phyloP scores from a whole-genome alignment of 129 eudicot species.

The Arctium lappa region DNA sequence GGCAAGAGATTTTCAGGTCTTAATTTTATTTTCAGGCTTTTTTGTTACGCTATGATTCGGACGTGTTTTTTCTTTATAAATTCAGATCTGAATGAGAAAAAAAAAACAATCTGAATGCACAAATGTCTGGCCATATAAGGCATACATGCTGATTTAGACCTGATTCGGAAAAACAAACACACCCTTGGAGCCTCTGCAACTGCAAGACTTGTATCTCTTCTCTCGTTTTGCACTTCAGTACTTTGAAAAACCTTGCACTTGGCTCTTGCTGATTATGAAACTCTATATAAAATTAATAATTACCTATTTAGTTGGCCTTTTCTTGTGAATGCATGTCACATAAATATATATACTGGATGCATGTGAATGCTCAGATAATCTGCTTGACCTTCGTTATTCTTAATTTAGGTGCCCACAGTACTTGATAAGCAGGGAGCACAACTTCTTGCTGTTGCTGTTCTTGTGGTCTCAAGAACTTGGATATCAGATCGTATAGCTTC shows the following conservation, averaged over 20 bases:
- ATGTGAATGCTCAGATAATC: constrained; percentile 4
- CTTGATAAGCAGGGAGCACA: constrained; percentile 96
- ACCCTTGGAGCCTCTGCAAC: neutral
- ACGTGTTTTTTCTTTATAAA: neutral
- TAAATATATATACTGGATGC: neutral
- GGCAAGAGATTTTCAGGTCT: neutral
- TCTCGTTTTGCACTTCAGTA: neutral
- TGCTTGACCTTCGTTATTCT: constrained; percentile 27
- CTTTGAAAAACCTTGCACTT: neutral
- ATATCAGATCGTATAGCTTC: constrained; percentile 98
- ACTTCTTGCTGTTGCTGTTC: constrained; percentile 85
- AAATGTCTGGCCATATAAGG: neutral
- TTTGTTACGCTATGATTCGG: no score
- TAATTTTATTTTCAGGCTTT: neutral
- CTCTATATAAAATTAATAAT: neutral
- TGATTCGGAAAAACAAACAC: neutral
- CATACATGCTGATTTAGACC: neutral
- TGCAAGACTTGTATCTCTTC: neutral
- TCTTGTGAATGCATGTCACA: constrained; percentile 3
- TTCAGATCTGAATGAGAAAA: neutral
- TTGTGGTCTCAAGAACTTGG: constrained; percentile 92
- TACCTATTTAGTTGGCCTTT: neutral
- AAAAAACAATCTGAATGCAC: neutral
- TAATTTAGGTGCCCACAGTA: constrained; percentile 83
- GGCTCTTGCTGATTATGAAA: neutral